A percentile compares a stretch with the other conserved stretches of the same genome.
phyloP scores from a whole-genome alignment of 768 basidiomycete genomes.

The Cyclocybe cylindracea region DNA sequence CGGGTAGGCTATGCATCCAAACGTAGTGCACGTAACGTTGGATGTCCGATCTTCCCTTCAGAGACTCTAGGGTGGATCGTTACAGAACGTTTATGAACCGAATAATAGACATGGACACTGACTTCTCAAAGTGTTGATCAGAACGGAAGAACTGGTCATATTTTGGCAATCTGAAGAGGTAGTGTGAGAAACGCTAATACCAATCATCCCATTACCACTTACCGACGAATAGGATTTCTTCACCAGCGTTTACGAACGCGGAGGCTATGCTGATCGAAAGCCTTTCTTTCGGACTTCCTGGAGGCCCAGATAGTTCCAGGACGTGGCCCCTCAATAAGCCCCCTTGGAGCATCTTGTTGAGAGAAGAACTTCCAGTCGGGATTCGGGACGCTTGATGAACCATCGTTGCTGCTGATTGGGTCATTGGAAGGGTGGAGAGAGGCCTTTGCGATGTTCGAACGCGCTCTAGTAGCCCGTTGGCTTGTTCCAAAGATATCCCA shows the following conservation, averaged over 20 bases:
- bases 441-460: slow-evolving; percentile 34
- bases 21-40: slow-evolving; percentile 36
- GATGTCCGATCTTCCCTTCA: not conserved
- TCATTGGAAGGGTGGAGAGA: slow-evolving; percentile 31
- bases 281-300: slow-evolving; percentile 66
- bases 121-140: slow-evolving; percentile 31
- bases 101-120: not conserved
- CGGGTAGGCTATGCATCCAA: slow-evolving; percentile 46
- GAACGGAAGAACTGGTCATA: slow-evolving; percentile 34
- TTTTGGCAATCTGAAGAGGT: slow-evolving; percentile 47
- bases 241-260: slow-evolving; percentile 45
- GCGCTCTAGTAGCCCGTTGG: slow-evolving; percentile 46
- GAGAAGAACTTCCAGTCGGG: slow-evolving; percentile 44
- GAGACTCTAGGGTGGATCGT: slow-evolving; percentile 12
- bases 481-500: slow-evolving; percentile 43
- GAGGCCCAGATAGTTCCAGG: slow-evolving; percentile 77
- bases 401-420: slow-evolving; percentile 59
- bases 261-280: slow-evolving; percentile 52
- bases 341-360: slow-evolving; percentile 63
- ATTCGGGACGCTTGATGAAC: slow-evolving; percentile 27
- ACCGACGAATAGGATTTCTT: slow-evolving; percentile 71
- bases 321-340: slow-evolving; percentile 63
- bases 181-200: not conserved
- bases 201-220: slow-evolving; percentile 17
- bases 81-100: too few species aligned